Conservation (phyloP, 2,329 filamentous ascomycete genomes). For the Colletotrichum echinochloae region DNA sequence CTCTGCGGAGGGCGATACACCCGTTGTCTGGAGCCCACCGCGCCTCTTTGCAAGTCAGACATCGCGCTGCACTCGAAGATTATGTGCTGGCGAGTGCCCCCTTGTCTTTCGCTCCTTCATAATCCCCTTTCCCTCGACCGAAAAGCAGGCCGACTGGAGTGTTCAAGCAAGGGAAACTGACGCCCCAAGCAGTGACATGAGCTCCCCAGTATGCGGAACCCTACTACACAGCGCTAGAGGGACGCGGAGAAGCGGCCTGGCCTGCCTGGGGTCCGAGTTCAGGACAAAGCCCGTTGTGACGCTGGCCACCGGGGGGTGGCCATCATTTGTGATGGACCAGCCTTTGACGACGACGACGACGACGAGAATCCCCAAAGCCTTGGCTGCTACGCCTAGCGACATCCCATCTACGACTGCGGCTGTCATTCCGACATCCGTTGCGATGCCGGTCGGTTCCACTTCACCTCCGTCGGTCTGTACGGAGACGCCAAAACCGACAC, state of each 20-base stretch:
- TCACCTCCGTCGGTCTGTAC: neutral
- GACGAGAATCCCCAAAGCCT: neutral
- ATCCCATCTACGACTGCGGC: neutral
- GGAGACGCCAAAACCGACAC: neutral
- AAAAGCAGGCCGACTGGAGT: neutral
- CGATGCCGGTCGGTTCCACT: neutral
- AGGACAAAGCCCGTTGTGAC: neutral
- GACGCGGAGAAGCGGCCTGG: neutral
- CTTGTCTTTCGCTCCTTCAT: neutral
- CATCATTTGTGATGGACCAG: neutral
- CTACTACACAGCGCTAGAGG: neutral
- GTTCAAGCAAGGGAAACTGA: neutral
- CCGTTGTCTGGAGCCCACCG: neutral
- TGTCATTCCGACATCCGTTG: neutral
- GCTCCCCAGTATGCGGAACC: neutral
- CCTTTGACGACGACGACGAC: neutral
- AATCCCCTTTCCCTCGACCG: neutral
- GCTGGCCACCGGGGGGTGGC: neutral
- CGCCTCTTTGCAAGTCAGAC: neutral
- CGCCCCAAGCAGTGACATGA: neutral
- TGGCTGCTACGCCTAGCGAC: neutral
- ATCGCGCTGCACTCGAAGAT: neutral
- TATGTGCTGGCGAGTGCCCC: conserved; percentile 1
- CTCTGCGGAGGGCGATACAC: conserved; percentile 13
- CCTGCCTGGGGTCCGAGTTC: conserved; percentile 12